Base-by-base conservation (phyloP, 805 yeast genomes). In the Kurtzmaniella cleridarum region DNA sequence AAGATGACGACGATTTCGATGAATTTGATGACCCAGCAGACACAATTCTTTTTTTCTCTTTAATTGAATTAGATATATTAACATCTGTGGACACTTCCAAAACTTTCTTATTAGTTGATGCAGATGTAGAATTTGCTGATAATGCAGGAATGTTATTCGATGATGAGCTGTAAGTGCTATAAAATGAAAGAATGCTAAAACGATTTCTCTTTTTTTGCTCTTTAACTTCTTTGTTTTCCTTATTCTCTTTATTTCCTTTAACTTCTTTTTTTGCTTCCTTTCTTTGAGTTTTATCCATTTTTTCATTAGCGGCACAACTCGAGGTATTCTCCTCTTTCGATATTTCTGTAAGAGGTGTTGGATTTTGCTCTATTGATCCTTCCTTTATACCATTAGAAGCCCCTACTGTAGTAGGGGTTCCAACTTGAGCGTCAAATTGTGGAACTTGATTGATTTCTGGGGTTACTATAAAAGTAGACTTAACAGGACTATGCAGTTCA, bases 131-230 rank as follows among this genome's bases (percentile, higher is more conserved):
- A 34, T 32, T 43, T 18, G 29, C 32, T 28, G 30, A 27, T 34
- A 35, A 30, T 45, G 40, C 8, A 24, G 38, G 34, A 20, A 40
- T 28, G 28, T 40, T 49, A 15, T 50, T 42, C 17, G 46, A 36
- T 13, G 64, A 48, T 9, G 53, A 40, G 36, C 59, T 55, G 36
- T 65, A 63, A 32, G 54, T 54, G 35, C 64, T 57, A 54, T 69
- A 69, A 51, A 70, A 64, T 3, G 73, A 66, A 35, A 70, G 59
- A 27, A 68, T 43, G 49, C 73, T 68, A 46, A 69, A 69, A 39
- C 75, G 47, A 43, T 69, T 69, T 27, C 60, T 52, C 47, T 64
- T 66, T 50, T 67, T 69, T 32, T 40, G 37, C 35, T 45, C 45
- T 36, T 41, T 45, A 3, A 30, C 39, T 14, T 28, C n/a, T 20